Evolutionary conservation across 805 yeast species (phyloP), one percentile per base, ranked within the genome.

Genomic region (Schwanniomyces polymorphus): DNA sequence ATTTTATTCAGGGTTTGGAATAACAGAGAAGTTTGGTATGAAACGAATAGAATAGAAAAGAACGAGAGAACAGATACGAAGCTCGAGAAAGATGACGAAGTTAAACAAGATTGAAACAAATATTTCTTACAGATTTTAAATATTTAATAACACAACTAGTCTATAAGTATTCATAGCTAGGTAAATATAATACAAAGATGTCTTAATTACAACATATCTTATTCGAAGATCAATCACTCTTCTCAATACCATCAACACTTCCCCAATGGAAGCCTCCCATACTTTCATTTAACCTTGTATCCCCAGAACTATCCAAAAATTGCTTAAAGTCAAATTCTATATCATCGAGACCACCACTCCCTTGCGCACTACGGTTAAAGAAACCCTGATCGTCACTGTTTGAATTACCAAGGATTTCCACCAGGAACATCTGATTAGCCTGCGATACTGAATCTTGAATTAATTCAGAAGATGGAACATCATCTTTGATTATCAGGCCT

Each of bases 311-410:
- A 41, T 70, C 76, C 54, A 74, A 64, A 49, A 73, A 69, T 59
- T 60, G 69, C 49, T 69, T 68, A 54, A 72, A 72, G 50, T 72
- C 76, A 55, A 74, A 73, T 50, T 72, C 77, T 29, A 73, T 70
- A 44, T 72, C 78, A 39, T 71, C 76, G 31, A 71, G 59, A n/a
- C 66, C 63, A 8, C 62, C 60, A 17, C 57, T 43, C 8, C 59
- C 41, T 26, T 52, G 57, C 9, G 51, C 52, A 17, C 42, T 38
- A 28, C 56, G 38, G 17, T 55, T 55, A 44, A 63, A 65, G 44
- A 62, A 60, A n/a, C 49, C 49, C n/a, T 51, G 58, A 8, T 57
- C 57, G 25, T 52, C 51, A 9, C 21, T 43, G 17, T 43, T 28
- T n/a, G 47, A 42, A n/a, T 56, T 53, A 11, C 62, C 68, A 27